These are phyloP conservation scores for Amaranthus cruentus DNA, from an alignment of 148 eudicot genomes.

Conservation along the genomic window DNA sequence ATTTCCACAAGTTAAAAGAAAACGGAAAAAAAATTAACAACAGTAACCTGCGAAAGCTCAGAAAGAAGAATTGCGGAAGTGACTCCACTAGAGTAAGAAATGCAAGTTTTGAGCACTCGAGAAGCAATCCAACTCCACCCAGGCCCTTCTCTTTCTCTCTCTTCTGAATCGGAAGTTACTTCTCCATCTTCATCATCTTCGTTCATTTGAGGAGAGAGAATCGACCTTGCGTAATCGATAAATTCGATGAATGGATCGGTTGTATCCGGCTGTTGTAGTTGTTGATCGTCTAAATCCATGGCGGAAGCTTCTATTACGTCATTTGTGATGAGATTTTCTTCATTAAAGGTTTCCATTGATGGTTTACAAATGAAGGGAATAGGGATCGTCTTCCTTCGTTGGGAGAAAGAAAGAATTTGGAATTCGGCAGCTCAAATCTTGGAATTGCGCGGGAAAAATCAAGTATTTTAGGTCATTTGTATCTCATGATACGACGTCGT, in stretches of 20 bases:
- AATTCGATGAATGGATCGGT: slow-evolving; percentile 60
- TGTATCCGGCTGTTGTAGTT: slow-evolving; percentile 10
- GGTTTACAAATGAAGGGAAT: neutral
- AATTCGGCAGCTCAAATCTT: neutral
- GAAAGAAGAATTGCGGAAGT: slow-evolving; percentile 88
- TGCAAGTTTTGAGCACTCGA: slow-evolving; percentile 73
- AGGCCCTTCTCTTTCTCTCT: slow-evolving; percentile 38
- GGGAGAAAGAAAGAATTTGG: neutral
- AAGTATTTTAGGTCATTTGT: neutral
- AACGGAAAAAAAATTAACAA: neutral
- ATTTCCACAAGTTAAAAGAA: neutral
- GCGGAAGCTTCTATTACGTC: slow-evolving; percentile 22
- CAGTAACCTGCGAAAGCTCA: slow-evolving; percentile 66
- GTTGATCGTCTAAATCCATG: slow-evolving; percentile 36
- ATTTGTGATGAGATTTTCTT: slow-evolving; percentile 3
- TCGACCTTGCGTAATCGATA: slow-evolving; percentile 61
- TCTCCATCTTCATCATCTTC: slow-evolving; percentile 29
- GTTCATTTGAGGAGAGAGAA: slow-evolving; percentile 33
- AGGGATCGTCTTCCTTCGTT: neutral
- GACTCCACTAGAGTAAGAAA: slow-evolving; percentile 81
- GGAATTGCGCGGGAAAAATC: slow-evolving; percentile 16
- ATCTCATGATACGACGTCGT: neutral
- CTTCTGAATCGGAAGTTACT: slow-evolving; percentile 21
- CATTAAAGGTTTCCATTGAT: slow-evolving; percentile 7
- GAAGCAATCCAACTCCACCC: slow-evolving; percentile 83